Percentiles rank a stretch among this genome's conserved stretches.
Evolutionary conservation across 306 rosid genomes (phyloP).

Genomic region (Trichosanthes cucumerina): DNA sequence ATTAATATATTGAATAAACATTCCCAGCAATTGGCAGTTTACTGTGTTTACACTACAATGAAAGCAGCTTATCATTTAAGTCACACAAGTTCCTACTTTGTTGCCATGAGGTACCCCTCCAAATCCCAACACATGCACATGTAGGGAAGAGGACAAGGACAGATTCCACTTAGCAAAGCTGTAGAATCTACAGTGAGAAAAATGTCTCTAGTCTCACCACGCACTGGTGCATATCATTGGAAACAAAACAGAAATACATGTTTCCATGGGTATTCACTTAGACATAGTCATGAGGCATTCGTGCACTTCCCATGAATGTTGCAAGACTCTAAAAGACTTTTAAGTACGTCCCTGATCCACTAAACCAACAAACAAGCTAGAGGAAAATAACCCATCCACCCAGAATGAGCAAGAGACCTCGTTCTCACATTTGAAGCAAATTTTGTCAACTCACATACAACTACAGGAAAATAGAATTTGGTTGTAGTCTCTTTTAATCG

Average conservation of each 20-base stretch:
- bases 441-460: not conserved
- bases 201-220: not conserved
- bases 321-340: not conserved
- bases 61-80: not conserved
- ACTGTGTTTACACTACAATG: not conserved
- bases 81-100: not conserved
- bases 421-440: not conserved
- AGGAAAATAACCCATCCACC: not conserved
- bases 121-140: not conserved
- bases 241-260: not conserved
- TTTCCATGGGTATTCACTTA: not conserved
- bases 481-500: conserved; percentile 16
- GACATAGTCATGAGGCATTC: not conserved
- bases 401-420: not conserved
- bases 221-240: not conserved
- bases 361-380: not conserved
- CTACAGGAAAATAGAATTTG: not conserved
- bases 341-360: not conserved
- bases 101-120: not conserved
- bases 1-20: not conserved
- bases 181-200: not conserved
- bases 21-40: not conserved
- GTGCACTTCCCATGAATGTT: not conserved
- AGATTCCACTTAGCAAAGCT: not conserved
- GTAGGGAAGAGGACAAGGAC: not conserved